Conservation (phyloP, 1,139 yeast genomes). For the Suhomyces terraborum region DNA sequence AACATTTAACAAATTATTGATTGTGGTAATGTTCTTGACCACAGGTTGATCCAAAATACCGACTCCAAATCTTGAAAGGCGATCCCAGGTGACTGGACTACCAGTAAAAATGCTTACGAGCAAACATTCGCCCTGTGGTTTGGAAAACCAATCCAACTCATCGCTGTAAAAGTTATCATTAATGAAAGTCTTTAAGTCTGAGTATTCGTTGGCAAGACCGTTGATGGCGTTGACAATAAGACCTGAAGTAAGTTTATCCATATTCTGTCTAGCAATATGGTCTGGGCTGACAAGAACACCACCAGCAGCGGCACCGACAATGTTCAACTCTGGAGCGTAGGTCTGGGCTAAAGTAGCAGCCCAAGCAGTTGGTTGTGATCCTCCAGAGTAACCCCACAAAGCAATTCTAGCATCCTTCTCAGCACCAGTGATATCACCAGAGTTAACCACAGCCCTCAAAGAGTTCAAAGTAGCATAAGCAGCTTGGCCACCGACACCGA, state of each 20-base stretch:
- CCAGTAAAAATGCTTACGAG: neutral
- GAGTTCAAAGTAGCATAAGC: constrained; percentile 33
- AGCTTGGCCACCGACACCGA: constrained; percentile 33
- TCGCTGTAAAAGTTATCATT: neutral
- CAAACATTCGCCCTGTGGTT: constrained; percentile 3
- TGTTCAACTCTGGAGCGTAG: constrained; percentile 36
- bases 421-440: constrained; percentile 28
- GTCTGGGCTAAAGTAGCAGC: constrained; percentile 36
- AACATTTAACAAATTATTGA: constrained; percentile 7
- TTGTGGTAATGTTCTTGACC: constrained; percentile 5
- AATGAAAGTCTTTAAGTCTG: constrained; percentile 17
- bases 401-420: constrained; percentile 26
- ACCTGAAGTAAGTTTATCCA: constrained; percentile 32
- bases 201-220: constrained; percentile 33
- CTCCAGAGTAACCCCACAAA: constrained; percentile 43
- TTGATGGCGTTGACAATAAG: constrained; percentile 28
- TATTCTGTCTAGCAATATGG: constrained; percentile 22
- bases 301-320: constrained; percentile 36
- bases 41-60: neutral
- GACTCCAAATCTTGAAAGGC: constrained; percentile 2
- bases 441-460: constrained; percentile 27
- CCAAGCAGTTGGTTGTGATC: constrained; percentile 40
- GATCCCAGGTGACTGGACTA: constrained; percentile 1
- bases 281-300: constrained; percentile 33
- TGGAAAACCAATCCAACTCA: neutral